phyloP scores from a whole-genome alignment of 2,329 filamentous ascomycete genomes.

The Paracoccidioides brasiliensis region DNA sequence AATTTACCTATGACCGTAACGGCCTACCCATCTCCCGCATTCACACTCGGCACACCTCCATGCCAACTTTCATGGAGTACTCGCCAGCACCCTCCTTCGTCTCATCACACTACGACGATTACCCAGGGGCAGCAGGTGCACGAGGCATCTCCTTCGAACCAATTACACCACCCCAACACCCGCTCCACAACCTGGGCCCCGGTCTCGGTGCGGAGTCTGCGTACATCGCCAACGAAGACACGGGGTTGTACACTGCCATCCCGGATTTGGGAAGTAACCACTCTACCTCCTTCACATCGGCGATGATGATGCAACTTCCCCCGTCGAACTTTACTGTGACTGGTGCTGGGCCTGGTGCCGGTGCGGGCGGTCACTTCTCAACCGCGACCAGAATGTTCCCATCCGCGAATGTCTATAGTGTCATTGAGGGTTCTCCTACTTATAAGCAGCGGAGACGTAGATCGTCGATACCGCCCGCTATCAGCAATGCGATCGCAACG shows the following conservation, averaged over 20 bases:
- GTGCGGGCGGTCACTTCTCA: conserved; percentile 61
- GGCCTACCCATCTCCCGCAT: conserved; percentile 70
- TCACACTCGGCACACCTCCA: conserved; percentile 92
- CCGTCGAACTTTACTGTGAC: conserved; percentile 54
- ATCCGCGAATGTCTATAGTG: conserved; percentile 75
- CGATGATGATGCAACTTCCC: conserved; percentile 88
- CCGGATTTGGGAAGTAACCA: conserved; percentile 57
- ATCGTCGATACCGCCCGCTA: conserved; percentile 76
- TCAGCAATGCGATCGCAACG: conserved; percentile 55
- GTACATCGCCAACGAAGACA: conserved; percentile 97
- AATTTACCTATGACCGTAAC: conserved; percentile 83
- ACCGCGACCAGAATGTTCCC: conserved; percentile 55
- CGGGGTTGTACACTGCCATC: conserved; percentile 86
- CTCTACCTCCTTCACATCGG: conserved; percentile 62
- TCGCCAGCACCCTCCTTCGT: conserved; percentile 95
- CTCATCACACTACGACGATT: conserved; percentile 97
- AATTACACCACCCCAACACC: conserved; percentile 87
- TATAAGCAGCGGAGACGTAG: conserved; percentile 95
- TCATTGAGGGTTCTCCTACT: conserved; percentile 93
- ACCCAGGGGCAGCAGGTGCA: conserved; percentile 50
- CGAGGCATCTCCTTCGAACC: conserved; percentile 94
- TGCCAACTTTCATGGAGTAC: conserved; percentile 97
- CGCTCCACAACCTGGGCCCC: conserved; percentile 38
- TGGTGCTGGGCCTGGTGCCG: no score
- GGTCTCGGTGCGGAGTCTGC: conserved; percentile 70